Evolutionary conservation across 148 eudicot species (phyloP).

Genomic region (Camellia granthamiana): DNA sequence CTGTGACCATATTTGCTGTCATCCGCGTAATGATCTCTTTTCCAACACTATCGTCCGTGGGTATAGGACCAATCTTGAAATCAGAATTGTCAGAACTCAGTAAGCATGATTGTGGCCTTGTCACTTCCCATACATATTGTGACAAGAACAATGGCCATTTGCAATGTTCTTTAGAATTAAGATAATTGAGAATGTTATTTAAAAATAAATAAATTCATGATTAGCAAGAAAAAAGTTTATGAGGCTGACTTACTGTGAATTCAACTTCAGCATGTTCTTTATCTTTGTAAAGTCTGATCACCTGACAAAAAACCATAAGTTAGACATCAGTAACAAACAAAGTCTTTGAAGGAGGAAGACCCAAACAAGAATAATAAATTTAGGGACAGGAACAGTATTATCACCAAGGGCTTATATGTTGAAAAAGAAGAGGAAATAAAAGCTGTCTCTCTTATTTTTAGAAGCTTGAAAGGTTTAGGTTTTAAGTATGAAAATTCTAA

Average conservation of each 20-base stretch:
- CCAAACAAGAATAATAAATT: background rate
- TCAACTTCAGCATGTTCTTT: constrained; percentile 89
- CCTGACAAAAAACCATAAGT: constrained; percentile 31
- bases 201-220: background rate
- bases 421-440: no score
- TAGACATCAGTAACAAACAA: constrained; percentile 7
- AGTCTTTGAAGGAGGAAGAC: background rate
- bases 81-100: constrained; percentile 20
- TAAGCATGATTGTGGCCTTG: background rate
- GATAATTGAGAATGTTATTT: background rate
- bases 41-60: constrained; percentile 43
- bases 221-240: background rate
- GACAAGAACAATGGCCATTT: background rate
- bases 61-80: constrained; percentile 73
- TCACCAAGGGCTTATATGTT: background rate
- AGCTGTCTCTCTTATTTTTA: no score
- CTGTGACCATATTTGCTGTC: constrained; percentile 61
- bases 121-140: background rate
- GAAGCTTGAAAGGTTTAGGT: no score
- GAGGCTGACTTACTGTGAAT: constrained; percentile 53
- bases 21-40: constrained; percentile 79
- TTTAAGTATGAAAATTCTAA: no score
- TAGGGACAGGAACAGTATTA: background rate
- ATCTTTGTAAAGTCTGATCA: constrained; percentile 69
- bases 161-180: constrained; percentile 6